A percentile compares a stretch with the other conserved stretches of the same genome.
phyloP scores from a whole-genome alignment of 2,329 filamentous ascomycete species.

The Penicillium palitans region DNA sequence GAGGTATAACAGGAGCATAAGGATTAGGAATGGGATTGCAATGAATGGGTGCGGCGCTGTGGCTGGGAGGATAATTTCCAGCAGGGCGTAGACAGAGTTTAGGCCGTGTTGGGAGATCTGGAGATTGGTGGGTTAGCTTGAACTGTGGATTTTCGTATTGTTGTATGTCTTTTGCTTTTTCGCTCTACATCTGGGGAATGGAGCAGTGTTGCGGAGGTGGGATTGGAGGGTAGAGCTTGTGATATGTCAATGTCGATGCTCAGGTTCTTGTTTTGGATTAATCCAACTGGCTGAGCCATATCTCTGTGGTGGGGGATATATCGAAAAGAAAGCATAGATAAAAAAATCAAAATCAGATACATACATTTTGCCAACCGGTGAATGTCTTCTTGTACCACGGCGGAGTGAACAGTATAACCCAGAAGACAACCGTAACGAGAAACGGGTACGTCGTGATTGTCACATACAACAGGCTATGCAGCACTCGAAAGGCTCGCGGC shows the following conservation, averaged over 20 bases:
- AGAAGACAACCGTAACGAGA: slow-evolving; percentile 71
- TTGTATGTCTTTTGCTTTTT: background rate
- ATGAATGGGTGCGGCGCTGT: slow-evolving; percentile 64
- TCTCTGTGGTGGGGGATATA: background rate
- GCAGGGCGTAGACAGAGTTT: slow-evolving; percentile 71
- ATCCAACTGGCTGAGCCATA: background rate
- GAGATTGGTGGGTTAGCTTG: background rate
- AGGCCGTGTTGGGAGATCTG: slow-evolving; percentile 71
- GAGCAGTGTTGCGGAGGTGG: background rate
- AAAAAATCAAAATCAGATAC: slow-evolving; percentile 11
- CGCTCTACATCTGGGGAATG: background rate
- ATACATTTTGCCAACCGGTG: slow-evolving; percentile 55
- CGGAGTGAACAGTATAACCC: slow-evolving; percentile 59
- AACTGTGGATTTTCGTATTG: background rate
- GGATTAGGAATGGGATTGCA: slow-evolving; percentile 65
- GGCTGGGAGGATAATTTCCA: slow-evolving; percentile 70
- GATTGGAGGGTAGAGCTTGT: background rate
- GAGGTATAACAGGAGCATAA: slow-evolving; percentile 72
- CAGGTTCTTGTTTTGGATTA: background rate
- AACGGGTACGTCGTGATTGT: slow-evolving; percentile 65
- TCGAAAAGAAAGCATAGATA: background rate
- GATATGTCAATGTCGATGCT: background rate
- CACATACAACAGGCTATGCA: slow-evolving; percentile 66
- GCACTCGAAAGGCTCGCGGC: slow-evolving; percentile 62
- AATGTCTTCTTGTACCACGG: slow-evolving; percentile 56